Evolutionary conservation across 1,139 yeast genomes (phyloP).

Genomic region (Suhomyces atakaporum): DNA sequence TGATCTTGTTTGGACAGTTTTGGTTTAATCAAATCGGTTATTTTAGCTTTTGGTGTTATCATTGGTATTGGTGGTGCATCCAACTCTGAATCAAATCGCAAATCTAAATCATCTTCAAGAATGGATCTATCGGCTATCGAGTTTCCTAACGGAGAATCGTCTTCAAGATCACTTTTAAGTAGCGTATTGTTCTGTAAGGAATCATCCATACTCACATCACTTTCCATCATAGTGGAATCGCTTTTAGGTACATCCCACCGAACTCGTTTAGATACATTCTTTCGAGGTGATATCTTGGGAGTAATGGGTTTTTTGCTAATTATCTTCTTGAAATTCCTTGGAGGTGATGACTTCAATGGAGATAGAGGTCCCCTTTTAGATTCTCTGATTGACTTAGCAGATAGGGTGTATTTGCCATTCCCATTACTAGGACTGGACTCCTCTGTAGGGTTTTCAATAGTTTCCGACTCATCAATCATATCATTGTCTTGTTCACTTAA

Average conservation of each 20-base stretch:
- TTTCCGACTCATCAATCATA: not conserved
- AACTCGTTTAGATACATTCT: slow-evolving; percentile 29
- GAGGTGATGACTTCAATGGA: slow-evolving; percentile 35
- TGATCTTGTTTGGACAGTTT: not conserved
- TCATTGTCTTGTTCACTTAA: slow-evolving; percentile 16
- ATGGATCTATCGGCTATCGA: slow-evolving; percentile 13
- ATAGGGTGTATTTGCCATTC: not conserved
- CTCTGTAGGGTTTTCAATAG: not conserved
- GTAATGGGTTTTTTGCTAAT: slow-evolving; percentile 20
- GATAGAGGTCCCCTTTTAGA: slow-evolving; percentile 31
- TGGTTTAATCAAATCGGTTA: not conserved
- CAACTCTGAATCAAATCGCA: slow-evolving; percentile 32
- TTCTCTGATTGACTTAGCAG: slow-evolving; percentile 10
- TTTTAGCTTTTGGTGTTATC: not conserved
- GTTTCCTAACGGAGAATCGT: slow-evolving; percentile 31
- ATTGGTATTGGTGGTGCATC: slow-evolving; percentile 33
- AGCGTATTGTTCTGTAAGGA: slow-evolving; percentile 8
- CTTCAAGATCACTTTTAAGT: slow-evolving; percentile 28
- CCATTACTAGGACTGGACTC: not conserved
- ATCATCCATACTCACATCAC: slow-evolving; percentile 29
- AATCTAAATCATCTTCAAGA: slow-evolving; percentile 31
- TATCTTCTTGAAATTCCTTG: slow-evolving; percentile 24
- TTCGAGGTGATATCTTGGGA: slow-evolving; percentile 18
- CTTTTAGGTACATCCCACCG: slow-evolving; percentile 41
- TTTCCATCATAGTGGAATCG: slow-evolving; percentile 32